Base-by-base conservation (phyloP, 2,329 filamentous ascomycete species). In the Botryotinia calthae region DNA sequence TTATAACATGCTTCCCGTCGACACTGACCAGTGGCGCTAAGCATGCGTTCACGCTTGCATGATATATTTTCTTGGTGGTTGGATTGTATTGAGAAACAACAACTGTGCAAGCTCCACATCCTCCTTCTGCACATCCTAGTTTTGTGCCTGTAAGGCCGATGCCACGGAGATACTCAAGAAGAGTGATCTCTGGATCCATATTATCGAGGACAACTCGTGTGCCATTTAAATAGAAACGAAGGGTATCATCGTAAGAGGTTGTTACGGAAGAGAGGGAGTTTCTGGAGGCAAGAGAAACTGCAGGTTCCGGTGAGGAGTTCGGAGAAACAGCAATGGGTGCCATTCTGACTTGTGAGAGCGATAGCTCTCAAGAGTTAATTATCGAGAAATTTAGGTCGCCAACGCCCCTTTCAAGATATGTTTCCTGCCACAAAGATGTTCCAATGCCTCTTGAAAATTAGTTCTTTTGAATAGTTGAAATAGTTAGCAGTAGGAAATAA, bases 1-100 rank as follows among this genome's bases (percentile, higher is more conserved):
- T 99, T 80, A 99, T 95, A 79, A 98, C 94, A 87, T 99, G 96
- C 82, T 99, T 99, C 62, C 96, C 96, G 81, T 98, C 96, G 61
- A 98, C 88, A 79, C 94, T 97, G 77, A 94, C 93, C 64, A 99
- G 87, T 10, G 96, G 96, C 18, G 96, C 95, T 70, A 99, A 86
- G 81, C 96, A 99, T 59, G 96, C 96, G 81, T 99, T 99, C 74
- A 98, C 93, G 71, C 93, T 97, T 73, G 96, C 96, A 85, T 99
- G 95, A 80, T 98, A 98, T 78, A 98, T 93, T 81, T 93, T 88
- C 79, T 93, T 93, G 9, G 95, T 98, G 5, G 80, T 81, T 1
- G 94, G 94, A 80, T 98, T 98, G 80, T 91, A 91, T 82, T 98
- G 95, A 75, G 94, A 97, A 58, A 99, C 88, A 44, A 99, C 95